A percentile compares a stretch with the other conserved stretches of the same genome.
These are phyloP conservation scores for Chytriomyces confervae DNA, from an alignment of 192 early-diverging fungal species.

Conservation along the genomic window DNA sequence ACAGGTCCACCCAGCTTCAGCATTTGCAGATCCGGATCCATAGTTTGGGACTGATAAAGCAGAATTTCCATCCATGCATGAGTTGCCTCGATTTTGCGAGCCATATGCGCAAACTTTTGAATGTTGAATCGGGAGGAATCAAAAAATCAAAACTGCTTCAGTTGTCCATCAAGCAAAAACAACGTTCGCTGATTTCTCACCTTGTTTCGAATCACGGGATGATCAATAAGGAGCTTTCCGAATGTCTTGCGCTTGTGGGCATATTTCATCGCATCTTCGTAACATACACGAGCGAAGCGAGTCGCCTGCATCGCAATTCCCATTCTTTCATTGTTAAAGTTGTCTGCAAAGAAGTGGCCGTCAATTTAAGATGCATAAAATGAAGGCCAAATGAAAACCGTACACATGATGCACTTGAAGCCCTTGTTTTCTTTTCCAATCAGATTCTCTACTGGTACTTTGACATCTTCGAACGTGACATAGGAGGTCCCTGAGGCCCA, in stretches of 20 bases:
- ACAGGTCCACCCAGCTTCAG: conserved; percentile 84
- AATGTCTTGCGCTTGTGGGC: conserved; percentile 86
- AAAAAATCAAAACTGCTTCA: too few relatives aligned
- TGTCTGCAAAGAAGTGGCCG: conserved; percentile 32
- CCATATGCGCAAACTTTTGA: conserved; percentile 74
- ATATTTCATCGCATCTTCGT: conserved; percentile 82
- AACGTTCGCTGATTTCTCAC: too few relatives aligned
- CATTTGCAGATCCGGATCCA: conserved; percentile 72
- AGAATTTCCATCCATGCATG: conserved; percentile 84
- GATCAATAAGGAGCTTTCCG: conserved; percentile 84
- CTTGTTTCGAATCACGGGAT: conserved; percentile 69
- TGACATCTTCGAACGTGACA: conserved; percentile 66
- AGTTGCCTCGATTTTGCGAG: conserved; percentile 82
- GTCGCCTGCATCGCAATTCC: conserved; percentile 85
- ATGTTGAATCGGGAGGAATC: too few relatives aligned
- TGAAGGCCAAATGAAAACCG: conserved; percentile 30
- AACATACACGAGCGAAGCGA: conserved; percentile 85
- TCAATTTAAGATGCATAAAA: neutral
- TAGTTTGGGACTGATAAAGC: conserved; percentile 70
- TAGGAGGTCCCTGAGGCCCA: conserved; percentile 85
- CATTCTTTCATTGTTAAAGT: conserved; percentile 51
- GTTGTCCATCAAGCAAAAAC: too few relatives aligned
- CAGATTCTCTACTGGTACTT: conserved; percentile 82
- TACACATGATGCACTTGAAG: conserved; percentile 67
- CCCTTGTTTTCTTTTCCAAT: conserved; percentile 86